Evolutionary conservation across 148 eudicot species (phyloP).

Genomic region (Diospyros lotus): DNA sequence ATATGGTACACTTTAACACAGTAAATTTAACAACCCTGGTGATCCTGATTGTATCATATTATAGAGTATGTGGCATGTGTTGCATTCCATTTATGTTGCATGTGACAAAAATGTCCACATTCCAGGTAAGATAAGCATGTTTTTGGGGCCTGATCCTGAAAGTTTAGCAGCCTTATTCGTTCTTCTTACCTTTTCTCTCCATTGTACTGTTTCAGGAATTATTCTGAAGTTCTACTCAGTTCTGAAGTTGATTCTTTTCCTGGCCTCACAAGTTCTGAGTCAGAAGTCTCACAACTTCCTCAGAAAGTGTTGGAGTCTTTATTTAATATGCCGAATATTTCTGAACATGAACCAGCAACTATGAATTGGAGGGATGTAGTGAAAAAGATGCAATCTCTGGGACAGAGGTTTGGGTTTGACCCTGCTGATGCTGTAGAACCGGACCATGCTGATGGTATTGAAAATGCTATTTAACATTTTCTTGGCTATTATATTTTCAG

Average conservation of each 20-base stretch:
- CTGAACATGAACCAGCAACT: constrained; percentile 58
- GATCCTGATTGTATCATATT: no score
- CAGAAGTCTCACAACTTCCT: constrained; percentile 42
- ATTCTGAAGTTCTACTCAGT: constrained; percentile 49
- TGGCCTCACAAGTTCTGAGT: constrained; percentile 24
- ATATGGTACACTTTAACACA: no score
- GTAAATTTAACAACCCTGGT: no score
- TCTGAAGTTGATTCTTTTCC: constrained; percentile 31
- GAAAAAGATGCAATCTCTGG: constrained; percentile 76
- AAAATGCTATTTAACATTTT: not conserved
- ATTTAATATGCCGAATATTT: constrained; percentile 57
- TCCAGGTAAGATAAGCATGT: no score
- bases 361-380: constrained; percentile 92
- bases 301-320: constrained; percentile 71
- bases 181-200: not conserved
- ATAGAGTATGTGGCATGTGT: no score
- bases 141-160: no score
- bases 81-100: no score
- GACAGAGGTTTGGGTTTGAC: constrained; percentile 45
- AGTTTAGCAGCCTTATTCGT: no score
- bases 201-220: constrained; percentile 45
- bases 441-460: constrained; percentile 44
- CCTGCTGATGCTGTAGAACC: constrained; percentile 37
- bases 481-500: not conserved
- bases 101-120: no score